phyloP scores from a whole-genome alignment of 176 grass and related monocot species.

The Carex parvula region DNA sequence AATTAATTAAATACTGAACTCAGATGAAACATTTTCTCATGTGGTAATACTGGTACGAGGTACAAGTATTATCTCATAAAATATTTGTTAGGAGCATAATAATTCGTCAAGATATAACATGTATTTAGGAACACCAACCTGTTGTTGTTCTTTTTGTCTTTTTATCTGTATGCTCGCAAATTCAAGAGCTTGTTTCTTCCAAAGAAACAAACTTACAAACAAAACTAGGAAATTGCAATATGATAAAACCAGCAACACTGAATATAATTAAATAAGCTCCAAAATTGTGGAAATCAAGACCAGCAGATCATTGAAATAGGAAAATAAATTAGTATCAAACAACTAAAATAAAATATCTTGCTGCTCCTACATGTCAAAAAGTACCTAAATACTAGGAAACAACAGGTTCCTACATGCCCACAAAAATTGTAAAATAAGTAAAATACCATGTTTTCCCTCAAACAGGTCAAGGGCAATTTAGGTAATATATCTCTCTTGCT shows the following conservation, averaged over 20 bases:
- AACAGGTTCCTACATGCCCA: neutral
- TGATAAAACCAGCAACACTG: neutral
- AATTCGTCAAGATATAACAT: too few relatives aligned
- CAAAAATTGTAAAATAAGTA: neutral
- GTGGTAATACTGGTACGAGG: too few relatives aligned
- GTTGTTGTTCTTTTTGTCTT: too few relatives aligned
- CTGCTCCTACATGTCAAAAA: neutral
- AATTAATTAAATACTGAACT: neutral
- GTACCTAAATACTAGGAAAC: slow-evolving; percentile 8
- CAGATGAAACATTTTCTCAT: neutral
- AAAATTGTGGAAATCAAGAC: neutral
- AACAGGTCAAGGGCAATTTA: slow-evolving; percentile 30
- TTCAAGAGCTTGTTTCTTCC: too few relatives aligned
- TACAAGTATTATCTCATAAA: too few relatives aligned
- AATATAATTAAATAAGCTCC: neutral
- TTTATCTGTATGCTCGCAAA: too few relatives aligned
- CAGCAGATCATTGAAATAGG: neutral
- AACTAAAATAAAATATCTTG: neutral
- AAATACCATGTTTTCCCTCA: neutral
- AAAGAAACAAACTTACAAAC: too few relatives aligned
- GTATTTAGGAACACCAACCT: too few relatives aligned
- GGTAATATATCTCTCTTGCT: slow-evolving; percentile 84
- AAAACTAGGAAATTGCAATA: too few relatives aligned
- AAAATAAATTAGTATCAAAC: slow-evolving; percentile 11
- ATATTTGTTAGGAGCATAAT: too few relatives aligned